Evolutionary conservation across 2,329 filamentous ascomycete genomes (phyloP).

Genomic region (Trichoderma sp.): DNA sequence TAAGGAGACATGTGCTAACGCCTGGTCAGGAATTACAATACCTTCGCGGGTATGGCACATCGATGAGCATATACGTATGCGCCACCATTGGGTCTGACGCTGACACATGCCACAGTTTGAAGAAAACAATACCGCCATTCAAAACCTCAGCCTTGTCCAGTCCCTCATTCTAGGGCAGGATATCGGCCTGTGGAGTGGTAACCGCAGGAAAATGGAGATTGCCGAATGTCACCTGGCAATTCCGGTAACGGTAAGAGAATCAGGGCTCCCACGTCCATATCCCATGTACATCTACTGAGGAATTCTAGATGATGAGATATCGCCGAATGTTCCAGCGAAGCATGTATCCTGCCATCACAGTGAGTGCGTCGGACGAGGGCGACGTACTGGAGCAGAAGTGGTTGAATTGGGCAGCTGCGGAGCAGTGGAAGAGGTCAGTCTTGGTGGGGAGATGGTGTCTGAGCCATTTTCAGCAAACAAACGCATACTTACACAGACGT

Average conservation of each 20-base stretch:
- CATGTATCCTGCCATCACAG: conserved; percentile 54
- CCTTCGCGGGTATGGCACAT: conserved; percentile 36
- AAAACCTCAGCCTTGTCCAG: conserved; percentile 54
- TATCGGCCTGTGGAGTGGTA: conserved; percentile 57
- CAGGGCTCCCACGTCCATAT: not conserved
- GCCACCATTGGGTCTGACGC: not conserved
- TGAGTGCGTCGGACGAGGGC: conserved; percentile 58
- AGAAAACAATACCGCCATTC: conserved; percentile 50
- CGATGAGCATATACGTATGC: not conserved
- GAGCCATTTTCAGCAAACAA: conserved; percentile 24
- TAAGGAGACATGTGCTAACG: not conserved
- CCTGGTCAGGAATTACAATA: conserved; percentile 37
- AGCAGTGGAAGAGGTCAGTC: conserved; percentile 64
- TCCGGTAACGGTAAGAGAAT: conserved; percentile 47
- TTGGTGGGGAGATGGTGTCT: not conserved
- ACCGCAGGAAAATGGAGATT: conserved; percentile 59
- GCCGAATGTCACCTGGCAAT: conserved; percentile 54
- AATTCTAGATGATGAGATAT: conserved; percentile 54
- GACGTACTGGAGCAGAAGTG: conserved; percentile 64
- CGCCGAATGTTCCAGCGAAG: conserved; percentile 61
- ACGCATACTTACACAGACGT: conserved; percentile 2
- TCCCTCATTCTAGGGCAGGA: conserved; percentile 53
- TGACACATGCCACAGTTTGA: conserved; percentile 47
- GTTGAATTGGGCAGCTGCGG: conserved; percentile 63
- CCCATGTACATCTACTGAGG: conserved; percentile 29